Evolutionary conservation across 2,329 filamentous ascomycete species (phyloP).

Genomic region (Byssochlamys sp.): DNA sequence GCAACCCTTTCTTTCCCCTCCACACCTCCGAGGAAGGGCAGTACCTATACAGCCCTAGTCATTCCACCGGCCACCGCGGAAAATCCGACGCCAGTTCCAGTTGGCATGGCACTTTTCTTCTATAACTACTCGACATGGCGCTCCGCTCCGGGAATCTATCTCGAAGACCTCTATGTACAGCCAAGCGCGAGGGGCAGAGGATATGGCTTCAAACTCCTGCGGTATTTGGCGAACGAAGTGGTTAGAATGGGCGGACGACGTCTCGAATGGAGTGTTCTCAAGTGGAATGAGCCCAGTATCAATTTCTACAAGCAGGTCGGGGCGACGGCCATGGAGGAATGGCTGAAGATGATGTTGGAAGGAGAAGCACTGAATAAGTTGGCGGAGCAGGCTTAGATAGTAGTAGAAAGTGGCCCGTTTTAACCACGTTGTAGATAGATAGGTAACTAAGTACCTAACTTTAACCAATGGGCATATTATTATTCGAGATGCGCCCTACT

Average conservation of each 20-base stretch:
- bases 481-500: too few species aligned
- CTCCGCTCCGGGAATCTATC: slow-evolving; percentile 74
- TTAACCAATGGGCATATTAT: too few species aligned
- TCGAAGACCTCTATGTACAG: slow-evolving; percentile 85
- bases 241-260: slow-evolving; percentile 61
- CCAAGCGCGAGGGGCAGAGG: slow-evolving; percentile 61
- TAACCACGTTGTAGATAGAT: not conserved
- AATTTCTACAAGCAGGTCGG: slow-evolving; percentile 60
- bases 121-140: slow-evolving; percentile 95
- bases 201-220: slow-evolving; percentile 68
- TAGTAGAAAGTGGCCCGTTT: not conserved
- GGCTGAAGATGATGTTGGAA: slow-evolving; percentile 43
- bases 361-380: slow-evolving; percentile 34
- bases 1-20: slow-evolving; percentile 69
- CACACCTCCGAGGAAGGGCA: slow-evolving; percentile 41
- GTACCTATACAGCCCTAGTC: slow-evolving; percentile 67
- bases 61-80: slow-evolving; percentile 41
- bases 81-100: slow-evolving; percentile 34
- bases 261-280: slow-evolving; percentile 82
- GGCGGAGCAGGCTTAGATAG: slow-evolving; percentile 17
- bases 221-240: slow-evolving; percentile 69
- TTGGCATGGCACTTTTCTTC: slow-evolving; percentile 82
- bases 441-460: too few species aligned
- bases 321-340: slow-evolving; percentile 38
- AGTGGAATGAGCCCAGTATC: slow-evolving; percentile 86